A percentile compares a stretch with the other conserved stretches of the same genome.
Evolutionary conservation across 495 filamentous ascomycete species (phyloP).

Genomic region (Aspergillus conjunctus): DNA sequence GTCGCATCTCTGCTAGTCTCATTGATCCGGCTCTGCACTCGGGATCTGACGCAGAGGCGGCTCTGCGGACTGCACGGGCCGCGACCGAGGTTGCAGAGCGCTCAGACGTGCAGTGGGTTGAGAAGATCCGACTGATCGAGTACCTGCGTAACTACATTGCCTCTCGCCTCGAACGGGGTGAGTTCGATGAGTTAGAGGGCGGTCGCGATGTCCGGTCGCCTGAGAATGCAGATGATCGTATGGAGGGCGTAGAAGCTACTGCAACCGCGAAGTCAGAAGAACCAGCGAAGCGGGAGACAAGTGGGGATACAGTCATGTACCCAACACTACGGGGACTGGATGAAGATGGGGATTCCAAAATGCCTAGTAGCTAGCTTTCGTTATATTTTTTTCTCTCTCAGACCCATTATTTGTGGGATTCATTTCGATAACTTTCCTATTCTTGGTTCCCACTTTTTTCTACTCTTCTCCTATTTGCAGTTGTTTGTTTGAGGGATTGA

Average conservation of each 20-base stretch:
- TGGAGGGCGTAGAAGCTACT: constrained; percentile 45
- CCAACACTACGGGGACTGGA: constrained; percentile 49
- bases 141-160: constrained; percentile 68
- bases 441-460: constrained; percentile 15
- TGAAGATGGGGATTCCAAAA: constrained; percentile 46
- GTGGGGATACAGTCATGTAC: constrained; percentile 43
- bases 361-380: constrained; percentile 33
- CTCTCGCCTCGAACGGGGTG: constrained; percentile 61
- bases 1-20: constrained; percentile 49
- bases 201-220: constrained; percentile 25
- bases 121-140: constrained; percentile 81
- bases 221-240: constrained; percentile 34
- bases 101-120: constrained; percentile 77
- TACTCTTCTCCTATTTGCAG: constrained; percentile 11
- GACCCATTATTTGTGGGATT: constrained; percentile 4
- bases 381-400: neutral
- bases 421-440: constrained; percentile 19
- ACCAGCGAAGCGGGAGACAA: constrained; percentile 29
- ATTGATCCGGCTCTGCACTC: constrained; percentile 57
- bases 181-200: constrained; percentile 53
- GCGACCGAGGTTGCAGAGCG: constrained; percentile 50
- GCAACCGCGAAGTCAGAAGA: constrained; percentile 18
- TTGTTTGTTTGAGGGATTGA: constrained; percentile 16
- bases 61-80: constrained; percentile 46
- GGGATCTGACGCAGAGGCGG: constrained; percentile 44